Conservation (phyloP, 805 yeast species). For the Metschnikowia continentalis region DNA sequence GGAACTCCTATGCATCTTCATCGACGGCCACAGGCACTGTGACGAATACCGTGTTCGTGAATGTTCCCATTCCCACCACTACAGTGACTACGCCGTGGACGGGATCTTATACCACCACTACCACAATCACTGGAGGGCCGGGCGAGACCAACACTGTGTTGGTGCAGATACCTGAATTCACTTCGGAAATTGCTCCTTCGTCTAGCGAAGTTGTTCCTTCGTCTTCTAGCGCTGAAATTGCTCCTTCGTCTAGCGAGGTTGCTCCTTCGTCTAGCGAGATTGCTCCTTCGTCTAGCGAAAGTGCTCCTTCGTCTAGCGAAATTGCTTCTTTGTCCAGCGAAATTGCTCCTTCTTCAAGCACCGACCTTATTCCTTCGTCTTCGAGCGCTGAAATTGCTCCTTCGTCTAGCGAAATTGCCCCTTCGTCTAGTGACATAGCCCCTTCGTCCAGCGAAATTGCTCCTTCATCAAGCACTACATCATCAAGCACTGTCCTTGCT, state of each 20-base stretch:
- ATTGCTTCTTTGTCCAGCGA: too few relatives aligned
- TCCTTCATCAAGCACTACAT: too few relatives aligned
- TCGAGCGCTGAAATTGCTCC: too few relatives aligned
- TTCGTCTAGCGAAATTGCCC: too few relatives aligned
- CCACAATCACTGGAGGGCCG: constrained; percentile 3
- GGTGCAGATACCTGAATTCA: constrained; percentile 7
- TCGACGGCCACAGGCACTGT: constrained; percentile 7
- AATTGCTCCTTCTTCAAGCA: too few relatives aligned
- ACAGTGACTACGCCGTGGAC: constrained; percentile 5
- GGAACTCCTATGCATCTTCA: background rate
- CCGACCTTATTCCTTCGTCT: too few relatives aligned
- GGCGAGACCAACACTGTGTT: constrained; percentile 9
- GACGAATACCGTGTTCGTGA: constrained; percentile 4
- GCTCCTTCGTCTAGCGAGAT: too few relatives aligned
- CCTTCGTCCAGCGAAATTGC: too few relatives aligned
- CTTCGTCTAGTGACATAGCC: too few relatives aligned
- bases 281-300: too few relatives aligned
- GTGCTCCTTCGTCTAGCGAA: too few relatives aligned
- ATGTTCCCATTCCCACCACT: constrained; percentile 7
- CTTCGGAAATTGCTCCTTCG: background rate
- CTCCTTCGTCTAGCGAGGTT: background rate
- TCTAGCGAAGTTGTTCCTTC: background rate
- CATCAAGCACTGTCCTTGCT: background rate
- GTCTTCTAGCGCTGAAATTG: too few relatives aligned
- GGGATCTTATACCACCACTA: background rate